phyloP scores from a whole-genome alignment of 2,329 filamentous ascomycete genomes.

The Zymoseptoria passerinii region DNA sequence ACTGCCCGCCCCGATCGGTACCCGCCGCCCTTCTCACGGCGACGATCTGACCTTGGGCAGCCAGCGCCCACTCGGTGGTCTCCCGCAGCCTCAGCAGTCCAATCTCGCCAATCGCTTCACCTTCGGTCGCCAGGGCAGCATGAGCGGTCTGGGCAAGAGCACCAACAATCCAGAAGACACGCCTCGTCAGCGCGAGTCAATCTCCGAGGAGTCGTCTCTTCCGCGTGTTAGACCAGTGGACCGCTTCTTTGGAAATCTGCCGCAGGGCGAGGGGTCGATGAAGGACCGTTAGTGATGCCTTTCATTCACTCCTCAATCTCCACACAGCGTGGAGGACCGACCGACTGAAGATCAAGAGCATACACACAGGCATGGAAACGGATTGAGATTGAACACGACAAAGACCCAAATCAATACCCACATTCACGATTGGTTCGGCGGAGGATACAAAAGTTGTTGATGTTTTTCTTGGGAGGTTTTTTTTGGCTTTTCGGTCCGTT shows the following conservation, averaged over 20 bases:
- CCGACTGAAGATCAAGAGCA: background rate
- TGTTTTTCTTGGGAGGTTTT: background rate
- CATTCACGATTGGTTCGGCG: background rate
- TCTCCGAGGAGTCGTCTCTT: background rate
- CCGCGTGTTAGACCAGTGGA: background rate
- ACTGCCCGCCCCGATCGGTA: background rate
- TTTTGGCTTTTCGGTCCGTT: background rate
- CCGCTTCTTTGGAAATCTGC: background rate
- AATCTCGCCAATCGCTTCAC: background rate
- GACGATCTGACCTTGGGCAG: background rate
- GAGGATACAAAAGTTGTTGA: background rate
- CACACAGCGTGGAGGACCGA: background rate
- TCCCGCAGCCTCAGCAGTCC: background rate
- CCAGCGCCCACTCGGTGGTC: background rate
- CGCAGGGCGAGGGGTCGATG: background rate
- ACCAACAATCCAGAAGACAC: background rate
- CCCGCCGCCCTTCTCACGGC: background rate
- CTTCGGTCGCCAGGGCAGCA: background rate
- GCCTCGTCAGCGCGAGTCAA: background rate
- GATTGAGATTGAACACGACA: background rate
- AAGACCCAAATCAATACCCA: background rate
- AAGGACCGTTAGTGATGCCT: background rate
- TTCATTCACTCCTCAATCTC: background rate
- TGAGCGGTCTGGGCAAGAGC: background rate
- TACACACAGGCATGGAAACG: background rate